phyloP scores from a whole-genome alignment of 2,329 filamentous ascomycete species.

The Falciphora oryzae region DNA sequence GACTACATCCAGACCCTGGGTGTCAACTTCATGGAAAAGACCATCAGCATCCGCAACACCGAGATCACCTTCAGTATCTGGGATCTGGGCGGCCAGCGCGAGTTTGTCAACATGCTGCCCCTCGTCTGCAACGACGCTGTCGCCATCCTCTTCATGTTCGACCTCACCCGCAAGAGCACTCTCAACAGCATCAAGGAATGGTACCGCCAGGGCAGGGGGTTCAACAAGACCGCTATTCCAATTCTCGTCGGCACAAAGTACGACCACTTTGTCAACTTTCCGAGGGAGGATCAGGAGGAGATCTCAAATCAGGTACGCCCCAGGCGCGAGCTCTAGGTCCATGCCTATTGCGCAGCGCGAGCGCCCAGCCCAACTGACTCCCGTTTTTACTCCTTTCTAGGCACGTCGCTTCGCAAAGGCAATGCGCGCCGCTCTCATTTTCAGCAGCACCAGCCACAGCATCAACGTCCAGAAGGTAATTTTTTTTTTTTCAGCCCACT shows the following conservation, averaged over 20 bases:
- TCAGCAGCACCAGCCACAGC: slow-evolving; percentile 97
- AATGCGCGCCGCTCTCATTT: slow-evolving; percentile 96
- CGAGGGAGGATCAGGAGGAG: slow-evolving; percentile 94
- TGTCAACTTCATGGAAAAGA: slow-evolving; percentile 99
- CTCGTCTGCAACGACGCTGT: slow-evolving; percentile 99
- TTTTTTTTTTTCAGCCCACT: not conserved
- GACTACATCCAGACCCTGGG: slow-evolving; percentile 98
- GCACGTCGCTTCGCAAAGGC: slow-evolving; percentile 94
- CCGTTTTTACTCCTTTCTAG: slow-evolving; percentile 38
- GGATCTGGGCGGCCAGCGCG: slow-evolving; percentile 95
- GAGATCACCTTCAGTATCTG: slow-evolving; percentile 99
- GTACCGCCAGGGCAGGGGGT: slow-evolving; percentile 95
- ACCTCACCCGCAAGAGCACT: slow-evolving; percentile 94
- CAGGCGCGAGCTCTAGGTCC: too few relatives aligned
- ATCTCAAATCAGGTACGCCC: slow-evolving; percentile 81
- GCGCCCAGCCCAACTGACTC: not conserved
- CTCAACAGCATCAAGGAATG: slow-evolving; percentile 99
- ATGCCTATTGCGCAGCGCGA: not conserved
- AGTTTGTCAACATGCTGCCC: slow-evolving; percentile 99
- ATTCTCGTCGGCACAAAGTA: slow-evolving; percentile 98
- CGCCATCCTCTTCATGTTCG: slow-evolving; percentile 99
- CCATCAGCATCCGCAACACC: slow-evolving; percentile 97
- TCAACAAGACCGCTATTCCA: slow-evolving; percentile 99
- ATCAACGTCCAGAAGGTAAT: slow-evolving; percentile 97
- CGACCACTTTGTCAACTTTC: slow-evolving; percentile 99